Percentiles rank a stretch among this genome's conserved stretches.
These are phyloP conservation scores for Tremellales sp. DNA, from an alignment of 1,284 basidiomycete species.

Conservation along the genomic window DNA sequence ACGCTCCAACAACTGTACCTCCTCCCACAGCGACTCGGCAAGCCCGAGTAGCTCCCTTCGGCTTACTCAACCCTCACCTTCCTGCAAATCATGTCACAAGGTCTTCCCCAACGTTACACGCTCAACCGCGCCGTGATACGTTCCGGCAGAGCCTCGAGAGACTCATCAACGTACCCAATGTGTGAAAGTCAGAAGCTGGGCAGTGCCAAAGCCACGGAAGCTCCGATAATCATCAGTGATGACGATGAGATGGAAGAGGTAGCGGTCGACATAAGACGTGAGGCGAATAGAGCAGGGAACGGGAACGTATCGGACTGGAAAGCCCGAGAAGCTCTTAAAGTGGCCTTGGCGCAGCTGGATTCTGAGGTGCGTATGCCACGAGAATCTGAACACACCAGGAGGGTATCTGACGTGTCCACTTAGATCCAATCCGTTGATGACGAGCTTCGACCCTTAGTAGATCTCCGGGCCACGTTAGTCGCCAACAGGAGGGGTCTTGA, in stretches of 20 bases:
- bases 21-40: too few species aligned
- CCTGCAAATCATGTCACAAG: too few species aligned
- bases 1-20: too few species aligned
- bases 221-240: conserved; percentile 17
- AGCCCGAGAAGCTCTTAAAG: conserved; percentile 24
- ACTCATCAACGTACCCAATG: too few species aligned
- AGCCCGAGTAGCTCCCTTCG: too few species aligned
- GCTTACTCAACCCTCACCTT: too few species aligned
- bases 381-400: too few species aligned
- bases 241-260: conserved; percentile 10
- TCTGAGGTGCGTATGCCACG: conserved; percentile 25
- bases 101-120: too few species aligned
- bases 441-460: conserved; percentile 33
- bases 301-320: conserved; percentile 10
- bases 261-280: background rate
- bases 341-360: conserved; percentile 31
- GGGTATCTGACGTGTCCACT: background rate
- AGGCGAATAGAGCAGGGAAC: background rate
- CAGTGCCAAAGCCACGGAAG: too few species aligned
- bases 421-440: conserved; percentile 34
- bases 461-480: conserved; percentile 23
- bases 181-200: too few species aligned
- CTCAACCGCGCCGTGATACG: too few species aligned
- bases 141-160: too few species aligned
- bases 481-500: conserved; percentile 21